These are phyloP conservation scores for Dioscorea cayenensis DNA, from an alignment of 116 monocot species.

Conservation along the genomic window DNA sequence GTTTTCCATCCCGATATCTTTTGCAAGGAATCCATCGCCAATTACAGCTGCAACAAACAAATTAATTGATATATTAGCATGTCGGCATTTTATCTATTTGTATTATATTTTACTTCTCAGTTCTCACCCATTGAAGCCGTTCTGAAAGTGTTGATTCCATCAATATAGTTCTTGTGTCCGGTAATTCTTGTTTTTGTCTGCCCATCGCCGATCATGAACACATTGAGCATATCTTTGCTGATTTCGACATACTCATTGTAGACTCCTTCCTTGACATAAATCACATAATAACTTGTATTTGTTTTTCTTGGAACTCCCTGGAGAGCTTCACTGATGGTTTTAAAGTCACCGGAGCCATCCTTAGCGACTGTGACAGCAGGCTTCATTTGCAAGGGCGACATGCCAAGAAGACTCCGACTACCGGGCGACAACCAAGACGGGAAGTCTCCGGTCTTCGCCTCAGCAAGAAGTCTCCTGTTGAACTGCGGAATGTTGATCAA, in stretches of 20 bases:
- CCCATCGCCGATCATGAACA: conserved; percentile 66
- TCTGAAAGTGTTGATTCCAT: conserved; percentile 44
- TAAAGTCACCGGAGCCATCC: conserved; percentile 40
- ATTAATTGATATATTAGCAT: no score
- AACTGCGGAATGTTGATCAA: conserved; percentile 21
- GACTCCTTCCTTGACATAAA: conserved; percentile 59
- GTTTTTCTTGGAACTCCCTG: conserved; percentile 18
- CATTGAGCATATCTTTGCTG: conserved; percentile 13
- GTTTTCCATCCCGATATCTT: conserved; percentile 72
- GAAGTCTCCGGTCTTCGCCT: background rate
- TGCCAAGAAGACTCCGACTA: conserved; percentile 18
- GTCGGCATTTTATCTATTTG: background rate
- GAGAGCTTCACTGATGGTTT: conserved; percentile 31
- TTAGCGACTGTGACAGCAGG: conserved; percentile 32
- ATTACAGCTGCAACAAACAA: conserved; percentile 33
- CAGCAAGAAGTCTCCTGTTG: conserved; percentile 34
- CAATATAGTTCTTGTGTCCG: conserved; percentile 39
- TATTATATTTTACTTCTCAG: background rate
- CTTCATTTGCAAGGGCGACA: background rate
- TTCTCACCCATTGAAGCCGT: conserved; percentile 59
- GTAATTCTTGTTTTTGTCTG: conserved; percentile 46
- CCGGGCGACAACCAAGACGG: conserved; percentile 26
- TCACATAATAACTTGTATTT: conserved; percentile 22
- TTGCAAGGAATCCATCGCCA: conserved; percentile 60
- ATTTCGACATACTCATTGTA: conserved; percentile 48